A percentile compares a stretch with the other conserved stretches of the same genome.
Evolutionary conservation across 2,329 filamentous ascomycete species (phyloP).

Genomic region (Alternaria gaisen): DNA sequence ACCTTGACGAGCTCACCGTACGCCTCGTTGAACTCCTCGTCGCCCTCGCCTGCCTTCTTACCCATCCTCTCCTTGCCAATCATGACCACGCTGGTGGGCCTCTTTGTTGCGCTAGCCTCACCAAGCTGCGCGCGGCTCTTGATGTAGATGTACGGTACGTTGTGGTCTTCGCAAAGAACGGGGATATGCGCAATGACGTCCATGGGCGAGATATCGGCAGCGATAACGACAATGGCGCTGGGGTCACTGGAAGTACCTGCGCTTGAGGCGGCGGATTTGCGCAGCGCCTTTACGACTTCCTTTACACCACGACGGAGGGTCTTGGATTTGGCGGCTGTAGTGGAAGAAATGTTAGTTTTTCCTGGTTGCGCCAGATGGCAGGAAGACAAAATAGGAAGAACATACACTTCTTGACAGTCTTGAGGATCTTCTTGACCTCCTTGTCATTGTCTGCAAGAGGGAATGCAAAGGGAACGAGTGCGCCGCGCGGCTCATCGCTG

Average conservation of each 20-base stretch:
- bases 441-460: constrained; percentile 80
- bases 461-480: constrained; percentile 83
- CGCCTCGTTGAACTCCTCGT: constrained; percentile 60
- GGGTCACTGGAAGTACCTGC: constrained; percentile 66
- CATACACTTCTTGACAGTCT: constrained; percentile 69
- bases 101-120: constrained; percentile 91
- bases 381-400: constrained; percentile 9
- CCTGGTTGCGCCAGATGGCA: constrained; percentile 12
- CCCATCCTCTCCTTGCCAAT: constrained; percentile 63
- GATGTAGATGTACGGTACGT: constrained; percentile 96
- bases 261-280: constrained; percentile 81
- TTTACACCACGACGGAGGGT: constrained; percentile 97
- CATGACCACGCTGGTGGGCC: constrained; percentile 97
- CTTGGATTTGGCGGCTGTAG: constrained; percentile 88
- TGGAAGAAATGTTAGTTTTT: not conserved
- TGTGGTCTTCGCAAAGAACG: constrained; percentile 97
- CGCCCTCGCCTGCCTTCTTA: constrained; percentile 59
- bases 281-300: constrained; percentile 97
- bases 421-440: constrained; percentile 71
- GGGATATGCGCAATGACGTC: constrained; percentile 99
- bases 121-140: constrained; percentile 91
- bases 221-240: constrained; percentile 83
- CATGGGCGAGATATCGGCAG: constrained; percentile 96
- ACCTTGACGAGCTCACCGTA: constrained; percentile 67
- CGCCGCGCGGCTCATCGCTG: constrained; percentile 57